Percentiles rank a stretch among this genome's conserved stretches.
phyloP scores from a whole-genome alignment of 768 basidiomycete species.

The Kwoniella heveanensis region DNA sequence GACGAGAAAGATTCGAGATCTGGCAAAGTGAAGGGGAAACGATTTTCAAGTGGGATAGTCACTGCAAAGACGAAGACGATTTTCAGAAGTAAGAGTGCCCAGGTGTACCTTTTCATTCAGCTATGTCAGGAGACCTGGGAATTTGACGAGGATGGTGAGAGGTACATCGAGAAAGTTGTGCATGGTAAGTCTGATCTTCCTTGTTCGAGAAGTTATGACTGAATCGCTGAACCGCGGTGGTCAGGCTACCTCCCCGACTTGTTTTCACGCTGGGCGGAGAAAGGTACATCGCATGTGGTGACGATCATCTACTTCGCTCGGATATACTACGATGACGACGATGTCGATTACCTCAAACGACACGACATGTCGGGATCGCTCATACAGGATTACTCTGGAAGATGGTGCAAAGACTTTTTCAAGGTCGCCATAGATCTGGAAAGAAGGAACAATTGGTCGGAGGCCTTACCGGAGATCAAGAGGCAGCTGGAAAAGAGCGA shows the following conservation, averaged over 20 bases:
- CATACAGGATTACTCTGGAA: slow-evolving; percentile 70
- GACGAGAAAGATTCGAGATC: slow-evolving; percentile 59
- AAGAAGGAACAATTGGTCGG: slow-evolving; percentile 81
- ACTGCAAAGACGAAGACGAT: slow-evolving; percentile 82
- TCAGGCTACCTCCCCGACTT: slow-evolving; percentile 81
- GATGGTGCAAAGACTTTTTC: slow-evolving; percentile 93
- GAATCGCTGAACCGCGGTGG: neutral
- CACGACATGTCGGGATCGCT: slow-evolving; percentile 57
- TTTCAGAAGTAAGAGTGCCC: slow-evolving; percentile 86
- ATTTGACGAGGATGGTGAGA: slow-evolving; percentile 92
- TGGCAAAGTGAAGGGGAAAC: slow-evolving; percentile 54
- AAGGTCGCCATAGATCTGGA: slow-evolving; percentile 94
- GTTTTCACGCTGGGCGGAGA: slow-evolving; percentile 78
- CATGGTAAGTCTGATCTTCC: slow-evolving; percentile 61
- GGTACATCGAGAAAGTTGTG: slow-evolving; percentile 95
- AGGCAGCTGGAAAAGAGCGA: slow-evolving; percentile 76
- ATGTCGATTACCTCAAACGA: slow-evolving; percentile 43
- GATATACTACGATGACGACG: slow-evolving; percentile 61
- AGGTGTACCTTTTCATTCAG: slow-evolving; percentile 91
- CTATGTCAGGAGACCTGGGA: slow-evolving; percentile 96
- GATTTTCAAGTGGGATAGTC: slow-evolving; percentile 70
- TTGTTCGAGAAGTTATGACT: too few relatives aligned
- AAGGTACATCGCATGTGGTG: slow-evolving; percentile 86
- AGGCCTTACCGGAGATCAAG: slow-evolving; percentile 81
- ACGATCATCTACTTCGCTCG: slow-evolving; percentile 93